Evolutionary conservation across 495 filamentous ascomycete genomes (phyloP), one percentile per base, ranked within the genome.

Genomic region (Hypoxylon crocopeplum): DNA sequence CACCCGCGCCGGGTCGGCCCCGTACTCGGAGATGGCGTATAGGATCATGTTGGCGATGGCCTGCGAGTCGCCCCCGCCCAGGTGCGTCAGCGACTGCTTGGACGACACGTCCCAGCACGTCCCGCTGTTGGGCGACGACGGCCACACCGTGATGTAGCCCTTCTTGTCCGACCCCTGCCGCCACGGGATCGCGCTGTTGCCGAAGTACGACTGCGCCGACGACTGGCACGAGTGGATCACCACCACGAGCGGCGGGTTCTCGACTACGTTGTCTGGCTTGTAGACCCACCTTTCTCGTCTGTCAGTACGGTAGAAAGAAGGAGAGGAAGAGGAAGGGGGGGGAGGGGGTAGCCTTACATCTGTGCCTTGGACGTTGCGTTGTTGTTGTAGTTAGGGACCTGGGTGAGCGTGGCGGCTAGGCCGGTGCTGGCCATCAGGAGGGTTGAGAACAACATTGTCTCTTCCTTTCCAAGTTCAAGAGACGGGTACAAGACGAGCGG

Each of bases 91-190:
- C 0, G 80, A 76, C 8, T 65, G 56, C 25, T 75, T 67, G 7
- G 75, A 79, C n/a, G 75, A 75, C 22, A 85, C 81, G 51, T 86
- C 84, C 82, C 82, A 88, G 72, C 84, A 87, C 12, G 71, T 78
- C 15, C 73, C 77, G 45, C 64, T 62, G 56, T 77, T 75, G 4
- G 77, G 73, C 8, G 76, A 75, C 22, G 72, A 69, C 0, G 81
- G 82, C 72, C 79, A 84, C 32, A 84, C 77, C 12, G 82, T 77
- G 52, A 84, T 82, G 64, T 81, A 86, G 3, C 82, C 82, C 49
- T 84, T 81, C 12, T 64, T 59, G 40, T 86, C 83, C 36, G 79
- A 77, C 7, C 76, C 75, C 2, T 69, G 45, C 22, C 71, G 75
- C 68, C 79, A 83, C 11, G 79, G 77, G 6, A 82, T 82, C 41